Conservation (phyloP, 768 basidiomycete species). For the Collybia nuda region DNA sequence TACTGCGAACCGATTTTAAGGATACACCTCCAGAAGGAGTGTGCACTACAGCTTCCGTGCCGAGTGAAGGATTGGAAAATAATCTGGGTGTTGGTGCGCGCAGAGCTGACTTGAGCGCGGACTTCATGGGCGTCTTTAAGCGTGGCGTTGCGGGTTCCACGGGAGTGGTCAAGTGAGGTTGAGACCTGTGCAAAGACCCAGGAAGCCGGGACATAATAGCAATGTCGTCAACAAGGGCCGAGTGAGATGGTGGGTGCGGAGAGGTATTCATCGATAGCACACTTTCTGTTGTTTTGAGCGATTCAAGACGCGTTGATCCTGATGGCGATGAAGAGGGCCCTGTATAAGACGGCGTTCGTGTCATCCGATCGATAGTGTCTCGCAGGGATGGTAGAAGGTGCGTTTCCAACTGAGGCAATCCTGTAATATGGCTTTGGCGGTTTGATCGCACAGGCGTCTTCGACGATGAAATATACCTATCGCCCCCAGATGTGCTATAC, state of each 20-base stretch:
- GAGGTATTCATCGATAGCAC: slow-evolving; percentile 12
- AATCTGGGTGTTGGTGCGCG: slow-evolving; percentile 33
- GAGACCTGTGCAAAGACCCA: slow-evolving; percentile 2
- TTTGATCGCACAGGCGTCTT: slow-evolving; percentile 18
- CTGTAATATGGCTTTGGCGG: slow-evolving; percentile 44
- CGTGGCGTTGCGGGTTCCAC: slow-evolving; percentile 24
- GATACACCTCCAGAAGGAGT: slow-evolving; percentile 19
- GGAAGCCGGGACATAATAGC: not conserved
- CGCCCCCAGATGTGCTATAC: not conserved
- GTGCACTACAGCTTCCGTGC: not conserved
- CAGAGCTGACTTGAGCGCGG: slow-evolving; percentile 37
- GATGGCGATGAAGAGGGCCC: slow-evolving; percentile 4
- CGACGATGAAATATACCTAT: slow-evolving; percentile 11
- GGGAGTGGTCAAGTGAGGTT: slow-evolving; percentile 11
- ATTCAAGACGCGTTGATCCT: slow-evolving; percentile 7
- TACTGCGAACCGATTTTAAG: slow-evolving; percentile 28
- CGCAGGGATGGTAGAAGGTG: slow-evolving; percentile 68
- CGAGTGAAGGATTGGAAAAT: slow-evolving; percentile 9
- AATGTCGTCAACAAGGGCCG: not conserved
- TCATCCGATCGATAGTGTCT: slow-evolving; percentile 78
- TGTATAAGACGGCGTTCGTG: slow-evolving; percentile 43
- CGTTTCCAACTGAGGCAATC: slow-evolving; percentile 60
- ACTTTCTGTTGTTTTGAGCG: slow-evolving; percentile 4
- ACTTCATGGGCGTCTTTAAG: slow-evolving; percentile 30
- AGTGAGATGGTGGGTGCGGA: not conserved